phyloP scores from a whole-genome alignment of 371 early-diverging fungal species.

The Mucor mucedo region DNA sequence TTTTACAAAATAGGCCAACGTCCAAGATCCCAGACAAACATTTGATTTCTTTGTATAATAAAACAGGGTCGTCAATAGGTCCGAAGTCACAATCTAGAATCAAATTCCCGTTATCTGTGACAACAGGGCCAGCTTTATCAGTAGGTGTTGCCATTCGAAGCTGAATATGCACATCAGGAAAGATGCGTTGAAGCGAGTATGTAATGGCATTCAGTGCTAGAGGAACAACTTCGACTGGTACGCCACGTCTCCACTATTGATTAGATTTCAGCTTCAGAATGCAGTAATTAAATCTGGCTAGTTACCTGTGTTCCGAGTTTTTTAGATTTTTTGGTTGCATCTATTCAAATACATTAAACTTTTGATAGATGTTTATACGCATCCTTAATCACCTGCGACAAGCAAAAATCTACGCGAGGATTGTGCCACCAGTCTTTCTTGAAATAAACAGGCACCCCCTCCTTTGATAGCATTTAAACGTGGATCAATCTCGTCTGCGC shows the following conservation, averaged over 20 bases:
- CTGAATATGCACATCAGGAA: slow-evolving; percentile 40
- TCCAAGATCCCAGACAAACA: slow-evolving; percentile 86
- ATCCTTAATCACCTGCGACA: slow-evolving; percentile 80
- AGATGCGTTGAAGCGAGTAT: slow-evolving; percentile 17
- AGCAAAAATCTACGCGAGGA: slow-evolving; percentile 80
- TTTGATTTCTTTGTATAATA: slow-evolving; percentile 66
- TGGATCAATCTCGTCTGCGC: slow-evolving; percentile 89
- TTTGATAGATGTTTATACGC: slow-evolving; percentile 44
- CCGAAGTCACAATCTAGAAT: slow-evolving; percentile 86
- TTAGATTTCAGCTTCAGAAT: not conserved
- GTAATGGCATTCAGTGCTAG: slow-evolving; percentile 57
- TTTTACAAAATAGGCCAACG: slow-evolving; percentile 88
- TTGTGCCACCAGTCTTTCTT: slow-evolving; percentile 90
- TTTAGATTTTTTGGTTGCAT: slow-evolving; percentile 81
- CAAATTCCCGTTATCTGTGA: slow-evolving; percentile 93
- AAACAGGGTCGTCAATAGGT: slow-evolving; percentile 61
- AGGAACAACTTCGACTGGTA: slow-evolving; percentile 91
- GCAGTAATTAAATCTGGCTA: slow-evolving; percentile 61
- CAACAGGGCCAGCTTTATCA: slow-evolving; percentile 92
- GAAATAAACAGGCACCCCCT: slow-evolving; percentile 91
- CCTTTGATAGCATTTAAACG: slow-evolving; percentile 90
- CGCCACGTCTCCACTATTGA: slow-evolving; percentile 78
- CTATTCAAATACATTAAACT: slow-evolving; percentile 61
- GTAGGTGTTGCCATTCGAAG: slow-evolving; percentile 77
- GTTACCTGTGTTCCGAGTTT: slow-evolving; percentile 79